Evolutionary conservation across 192 early-diverging fungal genomes (phyloP).

Genomic region (Coemansia sp.): DNA sequence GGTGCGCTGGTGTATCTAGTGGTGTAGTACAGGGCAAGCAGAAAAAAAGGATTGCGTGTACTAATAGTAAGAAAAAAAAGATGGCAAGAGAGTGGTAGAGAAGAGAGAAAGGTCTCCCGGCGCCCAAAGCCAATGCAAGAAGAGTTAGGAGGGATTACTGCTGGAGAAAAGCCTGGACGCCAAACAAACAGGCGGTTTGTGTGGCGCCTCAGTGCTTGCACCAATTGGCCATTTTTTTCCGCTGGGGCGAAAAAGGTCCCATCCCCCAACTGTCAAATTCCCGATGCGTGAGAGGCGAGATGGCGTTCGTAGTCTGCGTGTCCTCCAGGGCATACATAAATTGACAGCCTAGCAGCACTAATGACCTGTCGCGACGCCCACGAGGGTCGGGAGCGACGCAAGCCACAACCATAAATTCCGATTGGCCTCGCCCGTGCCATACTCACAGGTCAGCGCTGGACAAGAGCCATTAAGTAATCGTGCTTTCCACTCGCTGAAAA

Average conservation of each 20-base stretch:
- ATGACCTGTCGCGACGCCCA: not conserved
- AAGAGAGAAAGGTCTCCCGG: conserved; percentile 6
- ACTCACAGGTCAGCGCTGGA: not conserved
- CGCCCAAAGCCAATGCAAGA: not conserved
- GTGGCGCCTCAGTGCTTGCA: not conserved
- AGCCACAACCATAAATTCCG: conserved; percentile 13
- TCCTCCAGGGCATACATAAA: not conserved
- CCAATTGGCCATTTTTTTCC: not conserved
- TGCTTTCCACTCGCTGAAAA: not conserved
- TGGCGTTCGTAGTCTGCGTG: not conserved
- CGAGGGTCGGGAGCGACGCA: not conserved
- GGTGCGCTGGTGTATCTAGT: not conserved
- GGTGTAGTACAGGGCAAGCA: not conserved
- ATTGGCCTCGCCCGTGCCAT: conserved; percentile 7
- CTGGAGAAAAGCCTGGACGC: not conserved
- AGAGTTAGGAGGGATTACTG: conserved; percentile 3
- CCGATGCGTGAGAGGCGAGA: not conserved
- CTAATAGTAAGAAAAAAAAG: not conserved
- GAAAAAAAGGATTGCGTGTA: conserved; percentile 7
- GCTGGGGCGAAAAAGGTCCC: not conserved
- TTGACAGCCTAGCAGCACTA: not conserved
- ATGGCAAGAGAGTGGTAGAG: not conserved
- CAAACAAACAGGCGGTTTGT: not conserved
- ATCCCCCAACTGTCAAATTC: not conserved
- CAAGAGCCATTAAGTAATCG: not conserved